Conservation (phyloP, 2,329 filamentous ascomycete genomes). For the Colletotrichum spinosum region DNA sequence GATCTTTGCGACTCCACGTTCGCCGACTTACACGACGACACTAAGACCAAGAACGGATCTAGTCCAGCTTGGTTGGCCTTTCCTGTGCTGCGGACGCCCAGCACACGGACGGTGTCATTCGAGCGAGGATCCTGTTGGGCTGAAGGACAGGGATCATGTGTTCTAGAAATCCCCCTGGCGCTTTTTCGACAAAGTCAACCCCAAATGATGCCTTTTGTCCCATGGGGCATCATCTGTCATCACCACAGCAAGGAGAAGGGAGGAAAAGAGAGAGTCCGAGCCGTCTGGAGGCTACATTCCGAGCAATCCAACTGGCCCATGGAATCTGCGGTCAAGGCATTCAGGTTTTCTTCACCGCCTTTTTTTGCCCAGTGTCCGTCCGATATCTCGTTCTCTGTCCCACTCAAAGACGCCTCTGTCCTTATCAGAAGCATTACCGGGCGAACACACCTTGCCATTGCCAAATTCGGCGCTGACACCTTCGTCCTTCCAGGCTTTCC, state of each 20-base stretch:
- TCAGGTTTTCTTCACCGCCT: constrained; percentile 19
- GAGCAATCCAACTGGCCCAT: constrained; percentile 10
- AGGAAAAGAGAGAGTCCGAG: constrained; percentile 24
- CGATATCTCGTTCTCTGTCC: constrained; percentile 22
- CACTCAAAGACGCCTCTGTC: constrained; percentile 28
- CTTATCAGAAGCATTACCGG: constrained; percentile 34
- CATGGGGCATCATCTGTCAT: constrained; percentile 17
- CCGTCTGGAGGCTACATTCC: constrained; percentile 3
- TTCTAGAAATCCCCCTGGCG: constrained; percentile 16
- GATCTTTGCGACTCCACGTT: constrained; percentile 1
- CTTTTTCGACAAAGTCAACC: constrained; percentile 29
- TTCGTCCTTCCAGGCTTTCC: constrained; percentile 12
- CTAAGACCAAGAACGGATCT: constrained; percentile 10
- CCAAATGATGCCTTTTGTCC: constrained; percentile 26
- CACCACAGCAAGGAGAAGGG: constrained; percentile 1
- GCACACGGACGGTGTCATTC: constrained; percentile 25
- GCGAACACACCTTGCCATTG: constrained; percentile 13
- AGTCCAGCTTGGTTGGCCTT: constrained; percentile 22
- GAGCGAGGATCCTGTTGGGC: constrained; percentile 35
- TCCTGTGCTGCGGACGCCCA: constrained; percentile 14
- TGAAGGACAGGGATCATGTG: constrained; percentile 38
- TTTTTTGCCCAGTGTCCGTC: constrained; percentile 2
- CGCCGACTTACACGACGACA: constrained; percentile 30
- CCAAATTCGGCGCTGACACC: constrained; percentile 36
- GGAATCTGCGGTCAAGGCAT: constrained; percentile 9